Conservation (phyloP, 352 stramenopile species). For the Phytophthora constricta region DNA sequence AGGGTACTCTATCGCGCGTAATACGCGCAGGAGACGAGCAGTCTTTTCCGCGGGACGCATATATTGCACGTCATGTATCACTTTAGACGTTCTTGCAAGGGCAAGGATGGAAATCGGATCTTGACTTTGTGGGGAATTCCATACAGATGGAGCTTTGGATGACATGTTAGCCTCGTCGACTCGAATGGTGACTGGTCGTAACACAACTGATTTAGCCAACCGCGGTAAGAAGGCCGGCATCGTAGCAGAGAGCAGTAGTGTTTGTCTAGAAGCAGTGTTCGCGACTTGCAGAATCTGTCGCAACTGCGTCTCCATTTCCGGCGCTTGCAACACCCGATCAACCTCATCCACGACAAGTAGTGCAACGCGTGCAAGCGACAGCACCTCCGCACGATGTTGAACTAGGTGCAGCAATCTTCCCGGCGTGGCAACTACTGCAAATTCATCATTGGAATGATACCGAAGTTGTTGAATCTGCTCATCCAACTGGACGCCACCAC, state of each 20-base stretch:
- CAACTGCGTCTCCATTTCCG: conserved; percentile 92
- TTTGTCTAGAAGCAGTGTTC: conserved; percentile 72
- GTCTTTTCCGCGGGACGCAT: conserved; percentile 58
- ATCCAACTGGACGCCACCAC: conserved; percentile 46
- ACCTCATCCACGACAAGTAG: conserved; percentile 95
- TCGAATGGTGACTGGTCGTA: conserved; percentile 92
- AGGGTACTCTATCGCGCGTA: conserved; percentile 80
- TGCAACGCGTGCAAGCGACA: conserved; percentile 42
- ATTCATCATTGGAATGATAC: conserved; percentile 15
- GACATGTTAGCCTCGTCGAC: conserved; percentile 65
- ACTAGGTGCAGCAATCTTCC: conserved; percentile 66
- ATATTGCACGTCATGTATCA: conserved; percentile 92
- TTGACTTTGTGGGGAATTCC: neutral
- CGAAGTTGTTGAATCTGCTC: conserved; percentile 49
- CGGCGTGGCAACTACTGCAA: conserved; percentile 59
- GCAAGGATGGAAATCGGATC: conserved; percentile 13
- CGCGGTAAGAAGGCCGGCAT: conserved; percentile 90
- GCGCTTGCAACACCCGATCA: conserved; percentile 94
- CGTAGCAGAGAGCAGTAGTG: conserved; percentile 96
- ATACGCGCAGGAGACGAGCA: conserved; percentile 50
- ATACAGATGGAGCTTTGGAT: conserved; percentile 1
- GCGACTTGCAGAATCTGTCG: conserved; percentile 91
- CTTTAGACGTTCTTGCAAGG: conserved; percentile 33
- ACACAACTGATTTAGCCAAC: conserved; percentile 93
- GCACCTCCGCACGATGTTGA: conserved; percentile 19